These are phyloP conservation scores for Xylaria sp. DNA, from an alignment of 2,329 filamentous ascomycete genomes.

Conservation along the genomic window DNA sequence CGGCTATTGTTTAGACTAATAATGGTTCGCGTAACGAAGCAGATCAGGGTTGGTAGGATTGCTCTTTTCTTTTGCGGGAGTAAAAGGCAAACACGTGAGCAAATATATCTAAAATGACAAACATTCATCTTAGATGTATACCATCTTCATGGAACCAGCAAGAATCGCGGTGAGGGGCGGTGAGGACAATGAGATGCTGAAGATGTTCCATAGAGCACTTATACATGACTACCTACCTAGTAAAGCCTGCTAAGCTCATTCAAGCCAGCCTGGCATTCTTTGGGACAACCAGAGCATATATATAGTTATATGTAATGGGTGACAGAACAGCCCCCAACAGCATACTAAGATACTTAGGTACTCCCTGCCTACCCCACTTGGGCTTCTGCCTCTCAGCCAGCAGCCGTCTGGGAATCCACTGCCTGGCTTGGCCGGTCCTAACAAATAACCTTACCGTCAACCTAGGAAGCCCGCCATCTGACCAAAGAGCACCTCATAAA, in stretches of 20 bases:
- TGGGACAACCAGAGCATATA: neutral
- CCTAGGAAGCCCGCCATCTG: neutral
- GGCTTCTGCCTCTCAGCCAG: constrained; percentile 16
- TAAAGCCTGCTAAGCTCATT: neutral
- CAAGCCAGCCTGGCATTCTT: neutral
- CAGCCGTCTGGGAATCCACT: neutral
- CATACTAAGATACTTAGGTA: neutral
- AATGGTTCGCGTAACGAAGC: neutral
- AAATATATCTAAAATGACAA: neutral
- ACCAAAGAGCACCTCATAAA: neutral
- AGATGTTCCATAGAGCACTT: neutral
- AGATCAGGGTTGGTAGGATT: neutral
- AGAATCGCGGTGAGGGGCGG: neutral
- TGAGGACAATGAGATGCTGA: neutral
- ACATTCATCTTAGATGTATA: neutral
- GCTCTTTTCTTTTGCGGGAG: neutral
- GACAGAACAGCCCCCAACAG: neutral
- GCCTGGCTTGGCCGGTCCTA: constrained; percentile 5
- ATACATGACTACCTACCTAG: neutral
- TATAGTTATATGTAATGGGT: neutral
- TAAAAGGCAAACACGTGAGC: neutral
- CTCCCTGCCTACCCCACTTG: constrained; percentile 2
- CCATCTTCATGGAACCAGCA: neutral
- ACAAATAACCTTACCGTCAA: constrained; percentile 11
- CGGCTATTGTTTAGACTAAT: neutral